These are phyloP conservation scores for Chlorella sp. DNA, from an alignment of 139 green algal genomes.

Conservation along the genomic window DNA sequence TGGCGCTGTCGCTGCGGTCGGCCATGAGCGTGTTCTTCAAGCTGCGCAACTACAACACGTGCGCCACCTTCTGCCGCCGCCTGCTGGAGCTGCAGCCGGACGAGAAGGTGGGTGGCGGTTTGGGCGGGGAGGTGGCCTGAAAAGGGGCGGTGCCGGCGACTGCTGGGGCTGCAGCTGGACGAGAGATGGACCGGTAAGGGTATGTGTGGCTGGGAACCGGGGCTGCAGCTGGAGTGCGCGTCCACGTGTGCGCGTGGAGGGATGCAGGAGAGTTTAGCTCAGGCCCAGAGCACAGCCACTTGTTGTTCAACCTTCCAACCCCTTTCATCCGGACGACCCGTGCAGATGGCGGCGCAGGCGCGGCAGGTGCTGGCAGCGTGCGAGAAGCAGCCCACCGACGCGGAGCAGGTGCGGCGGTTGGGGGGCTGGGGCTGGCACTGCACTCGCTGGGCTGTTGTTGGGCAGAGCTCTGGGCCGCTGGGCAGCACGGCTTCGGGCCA, in stretches of 20 bases:
- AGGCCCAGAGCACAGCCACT: no score
- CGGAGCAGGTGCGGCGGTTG: constrained; percentile 43
- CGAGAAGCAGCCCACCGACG: constrained; percentile 91
- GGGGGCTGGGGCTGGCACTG: no score
- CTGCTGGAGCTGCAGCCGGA: constrained; percentile 95
- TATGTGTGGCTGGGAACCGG: no score
- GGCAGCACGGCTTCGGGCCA: no score
- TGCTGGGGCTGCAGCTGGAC: not conserved
- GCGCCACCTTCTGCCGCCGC: constrained; percentile 89
- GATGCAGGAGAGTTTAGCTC: no score
- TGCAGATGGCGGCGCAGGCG: constrained; percentile 78
- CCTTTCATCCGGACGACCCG: no score
- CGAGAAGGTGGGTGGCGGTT: constrained; percentile 68
- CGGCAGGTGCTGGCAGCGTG: constrained; percentile 93
- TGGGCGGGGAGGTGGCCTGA: not conserved
- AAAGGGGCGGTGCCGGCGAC: not conserved
- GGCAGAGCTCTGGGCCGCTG: no score
- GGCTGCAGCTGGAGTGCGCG: no score
- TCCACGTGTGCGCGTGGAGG: no score
- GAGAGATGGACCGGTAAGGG: no score
- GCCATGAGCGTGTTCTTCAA: constrained; percentile 98
- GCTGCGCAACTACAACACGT: constrained; percentile 92
- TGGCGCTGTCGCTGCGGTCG: constrained; percentile 82
- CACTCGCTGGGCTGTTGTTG: no score
- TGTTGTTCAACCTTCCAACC: no score